A percentile compares a stretch with the other conserved stretches of the same genome.
These are phyloP conservation scores for Coemansia asiatica DNA, from an alignment of 192 early-diverging fungal species.

Conservation along the genomic window DNA sequence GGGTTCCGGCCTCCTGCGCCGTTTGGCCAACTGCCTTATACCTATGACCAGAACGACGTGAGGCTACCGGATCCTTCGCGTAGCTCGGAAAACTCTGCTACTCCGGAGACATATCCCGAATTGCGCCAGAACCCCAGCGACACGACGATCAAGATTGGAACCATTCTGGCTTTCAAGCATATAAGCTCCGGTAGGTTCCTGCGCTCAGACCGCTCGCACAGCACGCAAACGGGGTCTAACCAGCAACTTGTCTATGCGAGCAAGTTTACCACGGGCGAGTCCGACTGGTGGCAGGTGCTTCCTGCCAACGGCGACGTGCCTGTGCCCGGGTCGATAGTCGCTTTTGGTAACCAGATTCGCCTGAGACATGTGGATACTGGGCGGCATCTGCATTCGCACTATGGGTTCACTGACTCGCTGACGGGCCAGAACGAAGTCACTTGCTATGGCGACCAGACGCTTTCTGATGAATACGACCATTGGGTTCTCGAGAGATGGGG, in stretches of 20 bases:
- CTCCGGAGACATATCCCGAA: constrained; percentile 44
- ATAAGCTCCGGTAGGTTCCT: constrained; percentile 45
- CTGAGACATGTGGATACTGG: constrained; percentile 57
- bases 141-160: constrained; percentile 28
- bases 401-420: constrained; percentile 34
- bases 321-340: constrained; percentile 45
- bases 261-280: constrained; percentile 38
- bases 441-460: constrained; percentile 54
- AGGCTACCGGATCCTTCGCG: constrained; percentile 38
- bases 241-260: constrained; percentile 58
- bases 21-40: constrained; percentile 32
- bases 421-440: constrained; percentile 61
- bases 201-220: constrained; percentile 30
- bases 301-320: constrained; percentile 50
- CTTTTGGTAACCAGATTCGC: constrained; percentile 56
- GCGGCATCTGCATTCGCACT: constrained; percentile 60
- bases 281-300: constrained; percentile 59
- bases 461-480: constrained; percentile 59
- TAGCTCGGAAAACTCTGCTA: constrained; percentile 40
- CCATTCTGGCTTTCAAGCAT: constrained; percentile 44
- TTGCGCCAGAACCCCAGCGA: constrained; percentile 43
- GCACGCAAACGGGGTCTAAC: constrained; percentile 54
- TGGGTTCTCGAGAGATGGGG: constrained; percentile 58
- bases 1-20: constrained; percentile 40
- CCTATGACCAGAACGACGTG: constrained; percentile 30